phyloP scores from a whole-genome alignment of 139 green algal species.

The Picochlorum sp. region DNA sequence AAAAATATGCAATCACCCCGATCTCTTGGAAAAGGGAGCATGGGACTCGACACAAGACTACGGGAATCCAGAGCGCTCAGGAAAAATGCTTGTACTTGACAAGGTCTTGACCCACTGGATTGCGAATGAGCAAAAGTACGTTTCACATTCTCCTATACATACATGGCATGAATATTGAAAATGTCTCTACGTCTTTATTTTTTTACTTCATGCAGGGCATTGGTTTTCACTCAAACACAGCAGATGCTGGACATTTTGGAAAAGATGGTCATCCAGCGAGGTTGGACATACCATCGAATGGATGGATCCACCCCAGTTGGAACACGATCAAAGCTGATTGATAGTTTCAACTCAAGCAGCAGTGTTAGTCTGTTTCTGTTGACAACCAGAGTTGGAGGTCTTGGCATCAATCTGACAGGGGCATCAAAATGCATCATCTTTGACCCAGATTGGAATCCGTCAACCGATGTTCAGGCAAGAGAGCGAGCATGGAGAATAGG shows the following conservation, averaged over 20 bases:
- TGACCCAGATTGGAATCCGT: conserved; percentile 98
- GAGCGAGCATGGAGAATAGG: conserved; percentile 96
- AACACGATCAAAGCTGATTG: conserved; percentile 63
- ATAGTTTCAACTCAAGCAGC: conserved; percentile 76
- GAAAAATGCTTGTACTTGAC: conserved; percentile 74
- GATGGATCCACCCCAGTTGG: conserved; percentile 79
- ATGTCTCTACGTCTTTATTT: too few relatives aligned
- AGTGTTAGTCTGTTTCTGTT: conserved; percentile 86
- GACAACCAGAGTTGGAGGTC: conserved; percentile 92
- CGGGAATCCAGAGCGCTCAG: conserved; percentile 53
- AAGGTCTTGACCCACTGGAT: conserved; percentile 75
- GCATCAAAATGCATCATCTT: conserved; percentile 91
- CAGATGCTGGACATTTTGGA: conserved; percentile 99
- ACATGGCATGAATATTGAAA: too few relatives aligned
- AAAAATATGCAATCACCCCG: conserved; percentile 99
- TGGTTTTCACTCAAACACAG: conserved; percentile 88
- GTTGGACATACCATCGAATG: conserved; percentile 73
- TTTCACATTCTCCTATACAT: too few relatives aligned
- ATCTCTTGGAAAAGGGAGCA: conserved; percentile 75
- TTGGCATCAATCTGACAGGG: conserved; percentile 92
- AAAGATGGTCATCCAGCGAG: conserved; percentile 27
- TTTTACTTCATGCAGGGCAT: conserved; percentile 17
- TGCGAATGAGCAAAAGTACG: conserved; percentile 13
- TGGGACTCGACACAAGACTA: conserved; percentile 45
- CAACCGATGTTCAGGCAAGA: conserved; percentile 78